A percentile compares a stretch with the other conserved stretches of the same genome.
phyloP scores from a whole-genome alignment of 495 filamentous ascomycete genomes.

The Penicillium cosmopolitanum region DNA sequence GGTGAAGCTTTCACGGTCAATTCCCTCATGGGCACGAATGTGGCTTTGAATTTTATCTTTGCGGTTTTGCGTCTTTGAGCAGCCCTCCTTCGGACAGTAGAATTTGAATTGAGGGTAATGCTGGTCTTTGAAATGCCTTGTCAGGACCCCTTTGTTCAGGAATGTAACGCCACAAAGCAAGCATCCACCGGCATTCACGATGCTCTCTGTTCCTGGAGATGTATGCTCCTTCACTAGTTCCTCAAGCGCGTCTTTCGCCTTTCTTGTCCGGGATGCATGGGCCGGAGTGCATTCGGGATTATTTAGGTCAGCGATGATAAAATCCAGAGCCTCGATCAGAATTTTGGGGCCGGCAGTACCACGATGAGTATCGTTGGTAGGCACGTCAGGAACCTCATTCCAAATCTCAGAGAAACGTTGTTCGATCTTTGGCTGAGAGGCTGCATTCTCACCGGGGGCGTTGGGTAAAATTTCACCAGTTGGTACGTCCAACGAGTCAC shows the following conservation, averaged over 20 bases:
- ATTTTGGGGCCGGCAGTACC: neutral
- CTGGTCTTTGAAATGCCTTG: constrained; percentile 1
- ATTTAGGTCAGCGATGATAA: neutral
- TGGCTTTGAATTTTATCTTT: constrained; percentile 2
- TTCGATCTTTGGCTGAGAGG: neutral
- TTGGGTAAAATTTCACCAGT: neutral
- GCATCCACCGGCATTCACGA: neutral
- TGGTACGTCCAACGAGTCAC: neutral
- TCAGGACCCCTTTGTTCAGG: neutral
- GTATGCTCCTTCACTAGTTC: neutral
- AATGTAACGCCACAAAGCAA: neutral
- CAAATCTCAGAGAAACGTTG: neutral
- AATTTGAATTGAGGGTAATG: constrained; percentile 1
- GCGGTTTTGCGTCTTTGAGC: neutral
- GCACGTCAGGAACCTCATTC: neutral
- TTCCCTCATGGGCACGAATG: neutral
- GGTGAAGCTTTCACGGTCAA: neutral
- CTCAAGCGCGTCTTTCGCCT: neutral
- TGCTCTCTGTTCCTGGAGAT: neutral
- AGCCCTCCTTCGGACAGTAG: neutral
- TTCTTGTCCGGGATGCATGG: neutral
- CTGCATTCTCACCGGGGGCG: neutral
- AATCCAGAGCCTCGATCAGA: neutral
- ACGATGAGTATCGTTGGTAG: neutral
- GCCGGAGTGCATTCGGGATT: neutral